Percentiles rank a stretch among this genome's conserved stretches.
Evolutionary conservation across 768 basidiomycete genomes (phyloP).

Genomic region (Tylopilus intermedius): DNA sequence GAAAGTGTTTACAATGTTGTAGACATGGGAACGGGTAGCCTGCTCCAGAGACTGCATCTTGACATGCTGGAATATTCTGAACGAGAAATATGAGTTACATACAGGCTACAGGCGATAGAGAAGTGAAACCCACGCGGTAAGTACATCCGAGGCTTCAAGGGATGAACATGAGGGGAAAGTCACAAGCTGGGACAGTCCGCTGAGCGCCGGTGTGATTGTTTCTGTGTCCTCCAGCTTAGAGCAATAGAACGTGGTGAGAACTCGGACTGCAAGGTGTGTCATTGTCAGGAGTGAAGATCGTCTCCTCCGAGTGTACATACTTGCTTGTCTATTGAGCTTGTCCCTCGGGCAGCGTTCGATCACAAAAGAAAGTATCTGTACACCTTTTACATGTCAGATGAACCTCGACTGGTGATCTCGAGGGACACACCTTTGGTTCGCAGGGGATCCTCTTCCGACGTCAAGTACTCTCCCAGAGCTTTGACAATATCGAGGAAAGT

Average conservation of each 20-base stretch:
- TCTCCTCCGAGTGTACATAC: constrained; percentile 39
- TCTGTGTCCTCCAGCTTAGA: constrained; percentile 84
- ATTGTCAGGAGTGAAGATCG: not conserved
- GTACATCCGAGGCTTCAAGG: constrained; percentile 57
- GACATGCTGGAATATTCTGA: constrained; percentile 71
- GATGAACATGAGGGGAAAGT: constrained; percentile 58
- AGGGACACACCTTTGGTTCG: constrained; percentile 66
- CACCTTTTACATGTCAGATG: constrained; percentile 46
- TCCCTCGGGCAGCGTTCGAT: constrained; percentile 55
- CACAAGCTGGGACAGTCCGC: constrained; percentile 67
- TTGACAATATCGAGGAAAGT: constrained; percentile 78
- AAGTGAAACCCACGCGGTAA: constrained; percentile 47
- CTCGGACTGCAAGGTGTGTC: constrained; percentile 55
- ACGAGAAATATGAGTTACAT: not conserved
- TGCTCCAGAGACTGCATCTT: constrained; percentile 81
- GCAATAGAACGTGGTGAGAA: constrained; percentile 77
- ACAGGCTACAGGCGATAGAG: not conserved
- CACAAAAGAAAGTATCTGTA: constrained; percentile 75
- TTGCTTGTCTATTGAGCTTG: constrained; percentile 73
- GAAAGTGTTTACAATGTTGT: constrained; percentile 73
- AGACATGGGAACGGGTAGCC: constrained; percentile 75
- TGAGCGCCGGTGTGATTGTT: constrained; percentile 76
- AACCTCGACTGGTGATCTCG: not conserved
- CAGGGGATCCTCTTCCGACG: constrained; percentile 73
- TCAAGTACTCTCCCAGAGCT: constrained; percentile 81